Base-by-base conservation (phyloP, 2,329 filamentous ascomycete genomes). In the Epichloe hybrida region DNA sequence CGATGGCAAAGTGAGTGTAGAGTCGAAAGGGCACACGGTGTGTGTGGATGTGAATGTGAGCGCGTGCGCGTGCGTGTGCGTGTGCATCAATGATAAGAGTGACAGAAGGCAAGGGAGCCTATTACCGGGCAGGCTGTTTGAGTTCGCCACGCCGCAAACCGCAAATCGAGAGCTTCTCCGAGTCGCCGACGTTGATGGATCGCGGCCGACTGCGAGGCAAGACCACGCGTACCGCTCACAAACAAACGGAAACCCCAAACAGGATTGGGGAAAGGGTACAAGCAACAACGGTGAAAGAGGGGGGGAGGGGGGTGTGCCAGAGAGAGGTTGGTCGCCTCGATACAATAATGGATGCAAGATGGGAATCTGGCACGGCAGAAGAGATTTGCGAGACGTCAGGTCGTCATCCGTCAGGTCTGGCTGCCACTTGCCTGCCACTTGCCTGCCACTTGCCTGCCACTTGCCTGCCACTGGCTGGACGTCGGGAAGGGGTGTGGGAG, bases 181-280 rank as follows among this genome's bases (percentile, higher is more conserved):
- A 40, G 48, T 46, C 21, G 36, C 35, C 7, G 48, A 59, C 51
- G 50, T 54, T n/a, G 11, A 46, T 41, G 43, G 49, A 56, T 52
- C 50, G 54, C 58, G 55, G 54, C 34, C 47, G 20, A 49, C 27
- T 31, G 8, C 27, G 48, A 51, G 41, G 41, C 45, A 53, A 56
- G 57, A 59, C 64, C 62, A 62, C 61, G 62, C 57, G 60, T 66
- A 56, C 59, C 63, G 23, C 23, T 27, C 23, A 27, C 23, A 27
- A 8, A 27, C 23, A 27, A 27, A 27, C 23, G 23, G 23, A 2
- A 27, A 27, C 23, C 23, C 23, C 23, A 27, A 2, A 27, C 23
- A 27, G 23, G 23, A n/a, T n/a, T n/a, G n/a, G 48, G 9, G 42
- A 52, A 39, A 31, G 17, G 21, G 38, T 12, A 27, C 15, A 27